Percentiles rank a stretch among this genome's conserved stretches.
Evolutionary conservation across 768 basidiomycete genomes (phyloP).

Genomic region (Crassisporium funariophilum): DNA sequence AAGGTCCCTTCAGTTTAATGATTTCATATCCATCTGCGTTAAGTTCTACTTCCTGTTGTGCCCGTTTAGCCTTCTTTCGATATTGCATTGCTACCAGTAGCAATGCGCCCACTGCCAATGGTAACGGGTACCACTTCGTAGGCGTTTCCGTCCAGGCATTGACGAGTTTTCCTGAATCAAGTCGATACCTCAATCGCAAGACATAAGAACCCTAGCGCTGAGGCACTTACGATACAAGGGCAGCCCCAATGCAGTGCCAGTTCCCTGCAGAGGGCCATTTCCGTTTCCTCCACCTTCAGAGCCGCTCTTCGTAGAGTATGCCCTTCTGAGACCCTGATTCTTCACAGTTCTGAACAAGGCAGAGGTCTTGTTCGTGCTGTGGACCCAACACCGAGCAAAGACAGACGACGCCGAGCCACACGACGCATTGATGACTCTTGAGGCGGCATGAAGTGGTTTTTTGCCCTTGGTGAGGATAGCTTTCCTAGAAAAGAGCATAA

Average conservation of each 20-base stretch:
- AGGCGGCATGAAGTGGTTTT: slow-evolving; percentile 59
- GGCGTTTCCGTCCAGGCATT: slow-evolving; percentile 86
- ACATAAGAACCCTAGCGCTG: slow-evolving; percentile 7
- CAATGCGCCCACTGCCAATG: slow-evolving; percentile 87
- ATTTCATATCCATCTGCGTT: slow-evolving; percentile 85
- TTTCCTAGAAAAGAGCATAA: slow-evolving; percentile 56
- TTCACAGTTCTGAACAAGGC: slow-evolving; percentile 49
- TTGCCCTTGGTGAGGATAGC: slow-evolving; percentile 52
- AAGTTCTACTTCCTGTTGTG: slow-evolving; percentile 67
- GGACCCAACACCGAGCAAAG: slow-evolving; percentile 53
- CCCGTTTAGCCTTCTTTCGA: slow-evolving; percentile 54
- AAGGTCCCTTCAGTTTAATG: slow-evolving; percentile 83
- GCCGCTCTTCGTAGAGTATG: slow-evolving; percentile 40
- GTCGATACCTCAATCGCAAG: slow-evolving; percentile 2
- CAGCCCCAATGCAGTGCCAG: slow-evolving; percentile 27
- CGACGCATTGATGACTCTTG: slow-evolving; percentile 54
- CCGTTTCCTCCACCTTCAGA: slow-evolving; percentile 25
- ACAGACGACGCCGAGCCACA: slow-evolving; percentile 48
- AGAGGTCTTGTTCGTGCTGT: slow-evolving; percentile 54
- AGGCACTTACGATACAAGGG: slow-evolving; percentile 55
- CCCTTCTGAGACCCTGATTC: slow-evolving; percentile 37
- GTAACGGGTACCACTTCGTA: slow-evolving; percentile 94
- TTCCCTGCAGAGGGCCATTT: slow-evolving; percentile 20
- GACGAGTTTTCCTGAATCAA: slow-evolving; percentile 56
- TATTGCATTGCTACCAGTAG: slow-evolving; percentile 81